These are phyloP conservation scores for Alternaria burnsii DNA, from an alignment of 2,329 filamentous ascomycete species.

Conservation along the genomic window DNA sequence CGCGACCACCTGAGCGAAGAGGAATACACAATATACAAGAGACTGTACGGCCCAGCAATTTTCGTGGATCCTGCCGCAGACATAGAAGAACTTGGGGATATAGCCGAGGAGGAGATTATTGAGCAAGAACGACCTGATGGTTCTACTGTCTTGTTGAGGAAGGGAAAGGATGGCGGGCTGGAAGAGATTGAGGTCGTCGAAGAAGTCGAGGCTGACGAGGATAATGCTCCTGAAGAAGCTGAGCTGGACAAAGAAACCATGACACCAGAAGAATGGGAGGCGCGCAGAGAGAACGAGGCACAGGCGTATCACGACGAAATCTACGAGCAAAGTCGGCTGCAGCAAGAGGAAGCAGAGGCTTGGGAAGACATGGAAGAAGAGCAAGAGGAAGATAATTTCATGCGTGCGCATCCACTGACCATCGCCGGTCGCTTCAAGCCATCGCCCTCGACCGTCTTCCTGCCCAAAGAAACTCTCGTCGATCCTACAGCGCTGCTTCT, in stretches of 20 bases:
- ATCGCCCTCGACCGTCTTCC: slow-evolving; percentile 74
- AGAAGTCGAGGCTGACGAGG: slow-evolving; percentile 14
- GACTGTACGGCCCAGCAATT: slow-evolving; percentile 78
- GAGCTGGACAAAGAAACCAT: slow-evolving; percentile 32
- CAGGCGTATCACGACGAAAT: slow-evolving; percentile 44
- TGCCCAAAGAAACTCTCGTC: slow-evolving; percentile 75
- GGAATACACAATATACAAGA: slow-evolving; percentile 78
- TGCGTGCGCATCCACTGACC: slow-evolving; percentile 78
- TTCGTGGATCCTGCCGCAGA: slow-evolving; percentile 69
- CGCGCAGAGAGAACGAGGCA: slow-evolving; percentile 43
- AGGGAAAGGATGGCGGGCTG: slow-evolving; percentile 64
- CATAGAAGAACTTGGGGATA: slow-evolving; percentile 52
- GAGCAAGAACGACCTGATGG: slow-evolving; percentile 43
- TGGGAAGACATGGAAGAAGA: slow-evolving; percentile 39
- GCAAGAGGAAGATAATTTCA: slow-evolving; percentile 50
- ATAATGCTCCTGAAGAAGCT: slow-evolving; percentile 32
- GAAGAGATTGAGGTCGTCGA: slow-evolving; percentile 65
- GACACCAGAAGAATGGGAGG: slow-evolving; percentile 47
- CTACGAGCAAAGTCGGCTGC: slow-evolving; percentile 55
- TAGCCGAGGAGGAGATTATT: slow-evolving; percentile 58
- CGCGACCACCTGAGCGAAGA: slow-evolving; percentile 72
- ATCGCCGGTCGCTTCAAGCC: slow-evolving; percentile 77
- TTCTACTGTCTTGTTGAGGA: slow-evolving; percentile 58
- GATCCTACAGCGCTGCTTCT: slow-evolving; percentile 75
- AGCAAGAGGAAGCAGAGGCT: slow-evolving; percentile 54